Evolutionary conservation across 768 basidiomycete species (phyloP).

Genomic region (Rhodotorula toruloides): DNA sequence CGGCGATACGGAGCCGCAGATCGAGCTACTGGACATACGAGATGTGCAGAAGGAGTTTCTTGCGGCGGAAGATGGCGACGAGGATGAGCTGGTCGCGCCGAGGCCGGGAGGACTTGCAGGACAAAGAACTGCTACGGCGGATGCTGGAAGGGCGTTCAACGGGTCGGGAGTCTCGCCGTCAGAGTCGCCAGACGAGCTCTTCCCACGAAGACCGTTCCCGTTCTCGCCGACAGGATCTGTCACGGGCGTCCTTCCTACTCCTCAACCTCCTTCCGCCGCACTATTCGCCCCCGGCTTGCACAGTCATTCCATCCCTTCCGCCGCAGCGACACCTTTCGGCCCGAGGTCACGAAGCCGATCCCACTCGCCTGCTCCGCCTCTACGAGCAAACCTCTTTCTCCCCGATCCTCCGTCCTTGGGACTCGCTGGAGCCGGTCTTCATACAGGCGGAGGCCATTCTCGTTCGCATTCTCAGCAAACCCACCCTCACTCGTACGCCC

Average conservation of each 20-base stretch:
- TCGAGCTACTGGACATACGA: conserved; percentile 83
- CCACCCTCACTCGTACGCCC: conserved; percentile 20
- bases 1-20: conserved; percentile 71
- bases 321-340: not conserved
- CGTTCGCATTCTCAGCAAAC: not conserved
- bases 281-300: conserved; percentile 11
- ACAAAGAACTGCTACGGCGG: no score
- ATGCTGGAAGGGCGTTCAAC: no score
- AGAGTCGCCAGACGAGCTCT: no score
- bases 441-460: not conserved
- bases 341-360: not conserved
- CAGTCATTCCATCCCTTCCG: not conserved
- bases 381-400: no score
- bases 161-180: no score
- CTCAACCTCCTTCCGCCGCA: conserved; percentile 35
- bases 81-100: conserved; percentile 46
- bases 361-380: not conserved
- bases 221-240: conserved; percentile 20
- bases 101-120: no score
- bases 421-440: not conserved
- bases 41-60: conserved; percentile 94
- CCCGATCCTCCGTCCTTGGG: not conserved
- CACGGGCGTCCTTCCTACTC: no score
- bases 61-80: conserved; percentile 66
- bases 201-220: not conserved